Base-by-base conservation (phyloP, 768 basidiomycete species). In the Rhodotorula toruloides region DNA sequence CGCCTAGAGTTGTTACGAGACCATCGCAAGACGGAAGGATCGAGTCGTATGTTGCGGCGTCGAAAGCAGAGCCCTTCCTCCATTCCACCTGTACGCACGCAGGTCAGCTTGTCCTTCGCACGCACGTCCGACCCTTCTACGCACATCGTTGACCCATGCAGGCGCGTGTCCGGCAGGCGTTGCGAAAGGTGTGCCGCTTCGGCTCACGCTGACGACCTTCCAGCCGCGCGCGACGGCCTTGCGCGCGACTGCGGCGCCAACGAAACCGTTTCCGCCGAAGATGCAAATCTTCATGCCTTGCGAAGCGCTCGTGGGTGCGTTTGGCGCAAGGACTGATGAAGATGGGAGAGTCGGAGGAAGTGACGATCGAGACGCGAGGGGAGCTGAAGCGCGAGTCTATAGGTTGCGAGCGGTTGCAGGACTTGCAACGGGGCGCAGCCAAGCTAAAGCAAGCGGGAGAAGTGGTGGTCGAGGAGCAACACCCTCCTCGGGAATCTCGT, bases 181-280 rank as follows among this genome's bases (percentile, higher is more conserved):
- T 66, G 78, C 82, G 77, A 88, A 96, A 10, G 94, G 89, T 63
- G 77, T 82, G 40, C 96, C 96, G 9, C 90, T 91, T 17, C 50
- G 91, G 89, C 90, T 92, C 74, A 99, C 84, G 77, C 90, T 92
- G 12, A 87, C 87, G 31, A 98, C 96, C 67, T 87, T 83, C 77
- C 90, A 84, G 4, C 94, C 94, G 55, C 84, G 84, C 44, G 85
- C 82, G 29, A 97, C 81, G 31, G 91, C 93, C n/a, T 86, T 83
- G 74, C 84, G 87, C 79, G 93, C 97, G 37, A 99, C 84, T 7
- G 92, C 88, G 34, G 96, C 97, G 57, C 96, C 94, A 74, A 99
- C 85, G 80, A 96, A 98, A 10, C 96, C 96, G 80, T 96, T 96
- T 50, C 96, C 96, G n/a, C 96, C 96, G 3, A 98, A 84, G 47